Percentiles rank a stretch among this genome's conserved stretches.
phyloP scores from a whole-genome alignment of 441 rosid genomes.

The Pelargonium myrrhifolium region DNA sequence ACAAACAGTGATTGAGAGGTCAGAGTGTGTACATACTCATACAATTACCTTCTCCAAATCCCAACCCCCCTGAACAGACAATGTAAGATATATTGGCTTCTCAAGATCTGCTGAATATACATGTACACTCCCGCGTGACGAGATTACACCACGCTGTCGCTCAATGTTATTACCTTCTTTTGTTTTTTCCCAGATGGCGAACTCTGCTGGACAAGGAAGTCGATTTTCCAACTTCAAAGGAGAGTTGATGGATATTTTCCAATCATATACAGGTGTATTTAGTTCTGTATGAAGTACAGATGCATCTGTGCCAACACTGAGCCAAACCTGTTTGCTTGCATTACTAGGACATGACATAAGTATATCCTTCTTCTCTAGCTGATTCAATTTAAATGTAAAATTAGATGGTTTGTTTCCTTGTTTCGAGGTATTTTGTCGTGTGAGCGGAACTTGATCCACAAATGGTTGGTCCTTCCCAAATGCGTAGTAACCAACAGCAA shows the following conservation, averaged over 20 bases:
- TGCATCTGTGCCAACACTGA: constrained; percentile 85
- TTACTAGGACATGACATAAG: constrained; percentile 56
- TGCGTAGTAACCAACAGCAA: constrained; percentile 51
- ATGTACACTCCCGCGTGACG: constrained; percentile 55
- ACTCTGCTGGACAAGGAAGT: constrained; percentile 82
- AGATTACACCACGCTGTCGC: constrained; percentile 57
- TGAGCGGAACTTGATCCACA: constrained; percentile 56
- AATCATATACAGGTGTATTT: constrained; percentile 93
- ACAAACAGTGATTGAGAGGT: background rate
- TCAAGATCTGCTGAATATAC: constrained; percentile 69
- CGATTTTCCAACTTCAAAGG: constrained; percentile 96
- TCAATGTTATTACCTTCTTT: constrained; percentile 72
- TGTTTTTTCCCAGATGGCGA: constrained; percentile 78
- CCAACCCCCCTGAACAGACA: constrained; percentile 90
- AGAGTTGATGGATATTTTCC: constrained; percentile 80
- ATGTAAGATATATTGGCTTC: constrained; percentile 69
- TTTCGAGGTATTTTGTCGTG: constrained; percentile 56
- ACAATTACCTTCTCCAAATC: constrained; percentile 75
- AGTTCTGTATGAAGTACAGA: constrained; percentile 83
- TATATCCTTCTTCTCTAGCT: constrained; percentile 92
- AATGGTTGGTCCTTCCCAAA: constrained; percentile 68
- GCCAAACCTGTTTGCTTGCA: constrained; percentile 75
- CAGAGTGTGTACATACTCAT: constrained; percentile 11
- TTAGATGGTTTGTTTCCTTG: constrained; percentile 50
- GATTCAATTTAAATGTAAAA: constrained; percentile 57